These are phyloP conservation scores for Xanthoparmelia taractica DNA, from an alignment of 495 filamentous ascomycete genomes.

Conservation along the genomic window DNA sequence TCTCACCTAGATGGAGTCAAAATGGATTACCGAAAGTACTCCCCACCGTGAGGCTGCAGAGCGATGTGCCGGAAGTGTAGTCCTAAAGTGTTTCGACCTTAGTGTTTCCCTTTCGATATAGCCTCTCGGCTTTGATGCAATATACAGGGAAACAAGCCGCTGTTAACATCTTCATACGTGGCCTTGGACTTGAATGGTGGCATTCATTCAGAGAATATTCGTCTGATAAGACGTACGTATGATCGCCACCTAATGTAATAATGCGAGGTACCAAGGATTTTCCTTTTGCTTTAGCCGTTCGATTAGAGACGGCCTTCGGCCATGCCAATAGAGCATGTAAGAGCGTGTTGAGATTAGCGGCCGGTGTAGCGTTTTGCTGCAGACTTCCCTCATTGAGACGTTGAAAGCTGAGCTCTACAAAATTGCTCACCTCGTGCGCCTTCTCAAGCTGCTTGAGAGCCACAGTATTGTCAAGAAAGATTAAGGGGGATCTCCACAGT, in stretches of 20 bases:
- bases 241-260: slow-evolving; percentile 45
- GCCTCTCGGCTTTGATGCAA: not conserved
- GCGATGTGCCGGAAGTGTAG: slow-evolving; percentile 41
- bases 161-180: not conserved
- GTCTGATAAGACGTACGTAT: slow-evolving; percentile 28
- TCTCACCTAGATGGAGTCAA: slow-evolving; percentile 32
- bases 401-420: not conserved
- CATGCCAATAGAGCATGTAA: not conserved
- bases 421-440: slow-evolving; percentile 35
- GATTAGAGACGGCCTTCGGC: slow-evolving; percentile 27
- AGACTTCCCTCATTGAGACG: not conserved
- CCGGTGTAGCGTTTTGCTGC: not conserved
- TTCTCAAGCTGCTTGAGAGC: slow-evolving; percentile 44
- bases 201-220: not conserved
- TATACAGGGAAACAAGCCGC: not conserved
- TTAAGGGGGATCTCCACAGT: slow-evolving; percentile 49
- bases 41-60: slow-evolving; percentile 40
- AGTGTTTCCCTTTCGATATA: not conserved
- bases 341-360: not conserved
- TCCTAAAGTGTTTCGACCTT: slow-evolving; percentile 14
- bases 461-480: slow-evolving; percentile 45
- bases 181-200: not conserved
- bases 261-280: slow-evolving; percentile 35
- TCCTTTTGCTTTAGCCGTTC: slow-evolving; percentile 23
- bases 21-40: slow-evolving; percentile 46